Base-by-base conservation (phyloP, 805 yeast genomes). In the Candida ascalaphidarum region DNA sequence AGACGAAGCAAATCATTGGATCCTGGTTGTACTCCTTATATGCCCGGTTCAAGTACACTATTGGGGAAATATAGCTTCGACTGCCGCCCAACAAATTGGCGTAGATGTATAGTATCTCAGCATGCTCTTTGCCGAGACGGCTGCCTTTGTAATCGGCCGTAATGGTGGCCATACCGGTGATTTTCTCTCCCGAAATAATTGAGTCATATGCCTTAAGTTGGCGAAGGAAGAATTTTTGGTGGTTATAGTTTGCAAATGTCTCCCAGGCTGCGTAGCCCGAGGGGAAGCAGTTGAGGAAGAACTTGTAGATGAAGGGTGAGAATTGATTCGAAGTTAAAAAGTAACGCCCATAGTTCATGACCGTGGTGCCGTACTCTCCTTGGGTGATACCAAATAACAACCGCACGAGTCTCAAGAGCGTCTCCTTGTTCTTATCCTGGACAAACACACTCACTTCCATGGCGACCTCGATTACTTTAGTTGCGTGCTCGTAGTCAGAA, bases 171-270 rank as follows among this genome's bases (percentile, higher is more conserved):
- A 83, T 84, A 1, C 96, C 96, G 2, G 72, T 58, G 12, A 85
- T 72, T 9, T 65, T 64, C 23, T 66, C 69, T 3, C 46, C 43
- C 7, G 63, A 62, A 17, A 74, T 66, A 11, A 80, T 44, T 3
- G 92, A 72, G 49, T 92, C 98, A 48, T 73, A 77, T 0, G 95
- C 94, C 48, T 89, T 92, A 38, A 89, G 63, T 42, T 88, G 96
- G 40, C 98, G 74, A 35, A 92, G 58, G 37, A 89, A 77, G 48
- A 77, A 89, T 50, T 92, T 92, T 44, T 89, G 97, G 46, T 84
- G 89, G 36, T 84, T 82, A 20, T 84, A 76, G 26, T 81, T 77
- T 27, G 83, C 77, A 45, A 80, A 74, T 11, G 71, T 63, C 10
- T 74, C 79, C 42, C 72, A 57, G 1, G 81, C 71, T 5, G 57